Percentiles rank a stretch among this genome's conserved stretches.
These are phyloP conservation scores for Przewalskia tangutica DNA, from an alignment of 257 asterid genomes.

Conservation along the genomic window DNA sequence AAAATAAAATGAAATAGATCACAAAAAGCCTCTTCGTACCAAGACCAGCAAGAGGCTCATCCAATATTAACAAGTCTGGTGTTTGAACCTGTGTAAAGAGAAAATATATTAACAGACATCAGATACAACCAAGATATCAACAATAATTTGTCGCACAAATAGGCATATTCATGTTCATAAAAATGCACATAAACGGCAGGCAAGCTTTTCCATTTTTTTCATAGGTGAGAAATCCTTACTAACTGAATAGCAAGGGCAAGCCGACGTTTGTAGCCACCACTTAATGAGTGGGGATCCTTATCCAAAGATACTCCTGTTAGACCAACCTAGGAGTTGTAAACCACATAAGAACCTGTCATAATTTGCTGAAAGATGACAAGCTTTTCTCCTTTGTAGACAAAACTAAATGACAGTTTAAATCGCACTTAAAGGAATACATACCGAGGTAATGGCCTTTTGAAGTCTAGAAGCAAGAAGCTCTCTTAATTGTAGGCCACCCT, in stretches of 20 bases:
- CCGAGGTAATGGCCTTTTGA: constrained; percentile 76
- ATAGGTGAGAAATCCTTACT: constrained; percentile 34
- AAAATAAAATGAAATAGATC: constrained; percentile 9
- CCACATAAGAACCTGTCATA: neutral
- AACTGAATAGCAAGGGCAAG: constrained; percentile 92
- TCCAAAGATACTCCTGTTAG: constrained; percentile 61
- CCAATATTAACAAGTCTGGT: constrained; percentile 77
- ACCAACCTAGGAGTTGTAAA: constrained; percentile 44
- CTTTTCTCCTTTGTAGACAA: neutral
- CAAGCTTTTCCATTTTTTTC: neutral
- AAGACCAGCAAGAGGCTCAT: constrained; percentile 99
- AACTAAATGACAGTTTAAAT: neutral
- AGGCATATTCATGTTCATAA: neutral
- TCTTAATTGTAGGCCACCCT: constrained; percentile 57
- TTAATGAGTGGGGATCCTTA: constrained; percentile 76
- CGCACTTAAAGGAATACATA: constrained; percentile 12
- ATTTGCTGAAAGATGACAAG: neutral
- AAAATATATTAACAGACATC: constrained; percentile 16
- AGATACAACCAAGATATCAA: constrained; percentile 4
- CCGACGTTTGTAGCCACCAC: constrained; percentile 95
- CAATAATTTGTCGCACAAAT: neutral
- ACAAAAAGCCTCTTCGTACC: constrained; percentile 36
- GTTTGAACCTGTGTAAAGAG: constrained; percentile 60
- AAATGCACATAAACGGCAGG: neutral
- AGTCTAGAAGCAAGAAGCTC: constrained; percentile 84